Evolutionary conservation across 2,329 filamentous ascomycete species (phyloP).

Genomic region (Pseudocercospora musae): DNA sequence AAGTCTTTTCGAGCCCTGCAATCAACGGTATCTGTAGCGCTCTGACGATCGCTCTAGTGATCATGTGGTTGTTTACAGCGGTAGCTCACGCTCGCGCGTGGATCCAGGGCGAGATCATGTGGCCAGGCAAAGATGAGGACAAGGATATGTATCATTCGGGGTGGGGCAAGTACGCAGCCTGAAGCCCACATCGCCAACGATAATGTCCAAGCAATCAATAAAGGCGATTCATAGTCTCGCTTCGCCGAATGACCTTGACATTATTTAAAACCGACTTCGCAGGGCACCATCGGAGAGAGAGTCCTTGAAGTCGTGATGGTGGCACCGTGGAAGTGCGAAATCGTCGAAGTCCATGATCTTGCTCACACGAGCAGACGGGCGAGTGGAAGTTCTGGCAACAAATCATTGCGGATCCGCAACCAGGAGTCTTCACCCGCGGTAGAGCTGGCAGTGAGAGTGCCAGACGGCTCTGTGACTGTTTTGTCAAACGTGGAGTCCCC

Average conservation of each 20-base stretch:
- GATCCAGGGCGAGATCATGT: conserved; percentile 52
- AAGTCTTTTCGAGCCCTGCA: conserved; percentile 50
- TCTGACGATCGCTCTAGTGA: conserved; percentile 55
- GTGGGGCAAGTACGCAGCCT: conserved; percentile 20
- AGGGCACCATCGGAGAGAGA: background rate
- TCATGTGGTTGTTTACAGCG: conserved; percentile 55
- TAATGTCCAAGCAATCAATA: background rate
- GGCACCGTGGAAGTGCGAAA: too few species aligned
- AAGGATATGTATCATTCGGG: conserved; percentile 35
- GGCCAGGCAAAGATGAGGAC: conserved; percentile 60
- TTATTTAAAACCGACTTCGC: background rate
- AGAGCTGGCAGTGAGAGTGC: background rate
- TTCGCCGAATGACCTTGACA: background rate
- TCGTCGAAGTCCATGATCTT: background rate
- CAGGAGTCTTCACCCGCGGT: background rate
- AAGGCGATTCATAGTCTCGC: background rate
- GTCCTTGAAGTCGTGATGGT: background rate
- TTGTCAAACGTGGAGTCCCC: background rate
- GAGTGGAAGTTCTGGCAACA: background rate
- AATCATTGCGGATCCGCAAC: background rate
- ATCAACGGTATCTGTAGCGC: conserved; percentile 55
- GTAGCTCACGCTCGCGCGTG: conserved; percentile 51
- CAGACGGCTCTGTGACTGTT: background rate
- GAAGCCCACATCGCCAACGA: background rate
- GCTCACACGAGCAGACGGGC: background rate